phyloP scores from a whole-genome alignment of 306 rosid genomes.

The Rubus idaeus region DNA sequence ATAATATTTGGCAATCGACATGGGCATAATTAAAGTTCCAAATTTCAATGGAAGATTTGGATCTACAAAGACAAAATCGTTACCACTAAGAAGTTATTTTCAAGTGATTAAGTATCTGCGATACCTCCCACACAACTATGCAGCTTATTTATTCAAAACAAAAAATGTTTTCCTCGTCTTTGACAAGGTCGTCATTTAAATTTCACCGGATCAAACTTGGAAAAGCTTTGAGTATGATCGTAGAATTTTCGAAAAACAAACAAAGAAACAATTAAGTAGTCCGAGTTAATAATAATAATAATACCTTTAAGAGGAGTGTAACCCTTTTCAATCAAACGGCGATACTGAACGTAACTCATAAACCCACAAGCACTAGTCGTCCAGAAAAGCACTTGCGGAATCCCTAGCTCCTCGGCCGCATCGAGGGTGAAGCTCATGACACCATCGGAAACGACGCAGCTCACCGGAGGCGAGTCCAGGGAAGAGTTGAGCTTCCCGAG shows the following conservation, averaged over 20 bases:
- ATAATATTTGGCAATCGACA: neutral
- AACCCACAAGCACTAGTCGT: slow-evolving; percentile 55
- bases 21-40: neutral
- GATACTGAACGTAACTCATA: slow-evolving; percentile 33
- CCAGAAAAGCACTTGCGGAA: slow-evolving; percentile 50
- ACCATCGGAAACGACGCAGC: slow-evolving; percentile 51
- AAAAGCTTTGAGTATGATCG: too few relatives aligned
- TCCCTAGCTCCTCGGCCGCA: slow-evolving; percentile 41
- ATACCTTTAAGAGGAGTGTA: slow-evolving; percentile 58
- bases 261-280: too few relatives aligned
- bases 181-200: too few relatives aligned
- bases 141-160: neutral
- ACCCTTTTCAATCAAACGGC: slow-evolving; percentile 28
- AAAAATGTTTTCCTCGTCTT: neutral
- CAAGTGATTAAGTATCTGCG: neutral
- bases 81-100: neutral
- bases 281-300: too few relatives aligned
- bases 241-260: too few relatives aligned
- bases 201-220: neutral
- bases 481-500: slow-evolving; percentile 32
- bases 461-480: slow-evolving; percentile 34
- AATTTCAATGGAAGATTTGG: neutral
- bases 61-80: neutral
- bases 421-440: slow-evolving; percentile 40
- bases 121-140: too few relatives aligned